phyloP scores from a whole-genome alignment of 2,329 filamentous ascomycete genomes.

The Ascochyta viciae-villosae region DNA sequence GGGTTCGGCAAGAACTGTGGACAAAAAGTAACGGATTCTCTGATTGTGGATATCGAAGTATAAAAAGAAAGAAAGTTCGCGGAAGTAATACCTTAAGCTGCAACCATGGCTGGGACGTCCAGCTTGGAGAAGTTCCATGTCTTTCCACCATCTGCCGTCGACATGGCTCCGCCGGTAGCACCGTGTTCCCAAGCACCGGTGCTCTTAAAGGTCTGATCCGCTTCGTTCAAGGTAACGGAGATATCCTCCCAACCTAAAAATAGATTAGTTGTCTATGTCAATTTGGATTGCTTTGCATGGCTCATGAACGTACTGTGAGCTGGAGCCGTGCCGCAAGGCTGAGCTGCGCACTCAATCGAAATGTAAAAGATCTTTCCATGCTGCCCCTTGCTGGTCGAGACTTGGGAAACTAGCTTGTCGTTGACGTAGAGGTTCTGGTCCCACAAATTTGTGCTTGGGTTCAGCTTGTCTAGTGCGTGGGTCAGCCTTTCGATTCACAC shows the following conservation, averaged over 20 bases:
- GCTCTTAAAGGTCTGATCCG: constrained; percentile 23
- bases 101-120: not conserved
- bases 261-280: not conserved
- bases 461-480: constrained; percentile 25
- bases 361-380: constrained; percentile 33
- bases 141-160: constrained; percentile 27
- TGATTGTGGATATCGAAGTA: no score
- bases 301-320: constrained; percentile 29
- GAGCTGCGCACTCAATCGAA: constrained; percentile 29
- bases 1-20: no score
- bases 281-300: not conserved
- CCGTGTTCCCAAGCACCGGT: constrained; percentile 22
- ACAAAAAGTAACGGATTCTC: no score
- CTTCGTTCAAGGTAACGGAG: constrained; percentile 21
- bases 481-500: not conserved
- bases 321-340: constrained; percentile 23
- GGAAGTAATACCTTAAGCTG: not conserved
- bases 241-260: constrained; percentile 27
- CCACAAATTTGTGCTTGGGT: constrained; percentile 27
- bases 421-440: constrained; percentile 35
- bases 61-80: not conserved
- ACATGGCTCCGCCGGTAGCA: constrained; percentile 26
- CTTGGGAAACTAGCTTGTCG: constrained; percentile 27
- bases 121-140: constrained; percentile 27
- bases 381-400: constrained; percentile 32